Evolutionary conservation across 495 filamentous ascomycete species (phyloP).

Genomic region (Rostrohypoxylon terebratum): DNA sequence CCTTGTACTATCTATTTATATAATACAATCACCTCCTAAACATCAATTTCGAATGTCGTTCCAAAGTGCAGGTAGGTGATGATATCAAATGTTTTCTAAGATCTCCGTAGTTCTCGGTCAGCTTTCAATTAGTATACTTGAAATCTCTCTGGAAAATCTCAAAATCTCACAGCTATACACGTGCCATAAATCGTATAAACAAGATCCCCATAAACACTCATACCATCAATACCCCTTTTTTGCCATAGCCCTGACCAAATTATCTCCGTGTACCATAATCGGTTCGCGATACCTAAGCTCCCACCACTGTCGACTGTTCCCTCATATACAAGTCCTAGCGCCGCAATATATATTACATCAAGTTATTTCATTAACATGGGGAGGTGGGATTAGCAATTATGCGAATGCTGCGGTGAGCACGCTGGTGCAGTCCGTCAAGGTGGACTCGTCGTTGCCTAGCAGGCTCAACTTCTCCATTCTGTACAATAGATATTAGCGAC

Average conservation of each 20-base stretch:
- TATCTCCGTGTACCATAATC: not conserved
- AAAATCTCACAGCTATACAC: not conserved
- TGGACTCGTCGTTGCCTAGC: constrained; percentile 35
- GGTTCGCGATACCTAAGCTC: not conserved
- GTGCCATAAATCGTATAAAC: not conserved
- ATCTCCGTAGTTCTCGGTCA: not conserved
- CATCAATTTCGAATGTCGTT: too few species aligned
- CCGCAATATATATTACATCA: not conserved
- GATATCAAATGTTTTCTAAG: too few species aligned
- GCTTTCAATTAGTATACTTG: not conserved
- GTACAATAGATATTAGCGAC: not conserved
- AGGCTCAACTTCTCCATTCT: constrained; percentile 45
- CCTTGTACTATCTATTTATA: too few species aligned
- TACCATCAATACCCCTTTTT: not conserved
- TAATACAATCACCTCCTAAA: too few species aligned
- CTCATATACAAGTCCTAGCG: constrained; percentile 9
- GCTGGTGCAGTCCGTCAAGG: constrained; percentile 37
- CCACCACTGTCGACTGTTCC: not conserved
- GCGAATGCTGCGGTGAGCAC: constrained; percentile 37
- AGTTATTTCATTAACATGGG: not conserved
- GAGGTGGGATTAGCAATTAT: constrained; percentile 12
- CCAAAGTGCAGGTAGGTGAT: too few species aligned
- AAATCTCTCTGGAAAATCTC: too few species aligned
- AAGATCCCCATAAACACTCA: not conserved
- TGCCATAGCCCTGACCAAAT: not conserved